phyloP scores from a whole-genome alignment of 202 grass and related monocot genomes.

The Elaeis oleifera region DNA sequence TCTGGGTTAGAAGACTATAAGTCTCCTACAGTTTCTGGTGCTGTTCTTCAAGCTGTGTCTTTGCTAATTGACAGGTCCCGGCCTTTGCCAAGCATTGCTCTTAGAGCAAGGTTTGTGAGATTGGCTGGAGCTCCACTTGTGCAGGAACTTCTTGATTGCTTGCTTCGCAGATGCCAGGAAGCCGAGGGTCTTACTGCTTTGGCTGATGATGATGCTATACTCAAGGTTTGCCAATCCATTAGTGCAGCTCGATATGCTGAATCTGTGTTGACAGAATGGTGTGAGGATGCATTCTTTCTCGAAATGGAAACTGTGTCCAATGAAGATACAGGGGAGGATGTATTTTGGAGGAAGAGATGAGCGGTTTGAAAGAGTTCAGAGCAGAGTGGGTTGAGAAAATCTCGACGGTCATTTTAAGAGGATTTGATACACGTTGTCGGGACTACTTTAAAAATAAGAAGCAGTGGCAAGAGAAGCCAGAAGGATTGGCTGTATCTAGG shows the following conservation, averaged over 20 bases:
- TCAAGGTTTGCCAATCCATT: slow-evolving; percentile 62
- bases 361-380: slow-evolving; percentile 48
- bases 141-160: slow-evolving; percentile 54
- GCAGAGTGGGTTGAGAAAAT: slow-evolving; percentile 79
- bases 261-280: slow-evolving; percentile 68
- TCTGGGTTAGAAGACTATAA: slow-evolving; percentile 61
- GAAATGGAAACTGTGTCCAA: slow-evolving; percentile 61
- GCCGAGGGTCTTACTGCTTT: slow-evolving; percentile 91
- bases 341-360: slow-evolving; percentile 68
- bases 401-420: slow-evolving; percentile 69
- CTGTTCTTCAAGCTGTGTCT: slow-evolving; percentile 49
- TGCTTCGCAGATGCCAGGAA: slow-evolving; percentile 86
- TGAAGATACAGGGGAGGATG: slow-evolving; percentile 11
- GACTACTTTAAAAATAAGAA: slow-evolving; percentile 81
- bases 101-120: slow-evolving; percentile 68
- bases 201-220: slow-evolving; percentile 67
- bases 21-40: slow-evolving; percentile 44
- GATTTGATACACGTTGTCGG: slow-evolving; percentile 53
- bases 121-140: slow-evolving; percentile 50
- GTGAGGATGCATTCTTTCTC: slow-evolving; percentile 80
- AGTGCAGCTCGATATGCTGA: slow-evolving; percentile 61
- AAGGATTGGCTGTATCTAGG: slow-evolving; percentile 47
- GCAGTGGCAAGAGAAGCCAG: slow-evolving; percentile 70
- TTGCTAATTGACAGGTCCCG: slow-evolving; percentile 63
- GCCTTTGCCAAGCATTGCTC: slow-evolving; percentile 57